These are phyloP conservation scores for Stagonosporopsis vannaccii DNA, from an alignment of 2,329 filamentous ascomycete genomes.

Conservation along the genomic window DNA sequence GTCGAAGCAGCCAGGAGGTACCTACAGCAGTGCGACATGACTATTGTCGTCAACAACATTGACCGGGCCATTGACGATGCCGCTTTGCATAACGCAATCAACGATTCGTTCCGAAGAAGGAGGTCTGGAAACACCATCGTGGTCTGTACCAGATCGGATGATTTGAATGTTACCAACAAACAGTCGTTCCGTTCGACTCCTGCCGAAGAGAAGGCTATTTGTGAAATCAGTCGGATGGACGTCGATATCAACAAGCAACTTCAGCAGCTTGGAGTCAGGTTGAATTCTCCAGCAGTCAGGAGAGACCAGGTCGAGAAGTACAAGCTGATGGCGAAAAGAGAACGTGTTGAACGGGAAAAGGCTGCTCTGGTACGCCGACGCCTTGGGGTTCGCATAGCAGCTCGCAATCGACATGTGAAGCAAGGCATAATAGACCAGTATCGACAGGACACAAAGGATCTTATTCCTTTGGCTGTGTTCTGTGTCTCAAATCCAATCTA, in stretches of 20 bases:
- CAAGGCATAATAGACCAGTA: conserved; percentile 18
- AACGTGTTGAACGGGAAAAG: conserved; percentile 2
- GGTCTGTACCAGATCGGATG: conserved; percentile 29
- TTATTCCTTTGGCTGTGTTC: conserved; percentile 16
- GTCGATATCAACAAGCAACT: not conserved
- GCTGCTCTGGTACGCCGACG: not conserved
- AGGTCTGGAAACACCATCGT: conserved; percentile 29
- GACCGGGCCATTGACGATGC: conserved; percentile 19
- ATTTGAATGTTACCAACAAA: conserved; percentile 12
- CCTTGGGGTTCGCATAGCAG: conserved; percentile 2
- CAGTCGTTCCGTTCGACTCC: conserved; percentile 1
- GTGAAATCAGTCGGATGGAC: conserved; percentile 2
- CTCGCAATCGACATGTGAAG: conserved; percentile 21
- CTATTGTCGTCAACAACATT: conserved; percentile 29
- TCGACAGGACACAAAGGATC: conserved; percentile 17
- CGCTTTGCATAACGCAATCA: conserved; percentile 18
- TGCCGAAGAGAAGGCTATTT: conserved; percentile 7
- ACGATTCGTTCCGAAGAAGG: conserved; percentile 22
- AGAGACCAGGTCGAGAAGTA: not conserved
- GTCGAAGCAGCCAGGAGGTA: conserved; percentile 20
- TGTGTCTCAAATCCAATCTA: conserved; percentile 33
- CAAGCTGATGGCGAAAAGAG: conserved; percentile 7
- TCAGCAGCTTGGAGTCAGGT: not conserved
- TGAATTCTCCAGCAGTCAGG: not conserved
- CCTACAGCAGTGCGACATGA: conserved; percentile 27